Base-by-base conservation (phyloP, 352 stramenopile genomes). In the Globisporangium sylvaticum region DNA sequence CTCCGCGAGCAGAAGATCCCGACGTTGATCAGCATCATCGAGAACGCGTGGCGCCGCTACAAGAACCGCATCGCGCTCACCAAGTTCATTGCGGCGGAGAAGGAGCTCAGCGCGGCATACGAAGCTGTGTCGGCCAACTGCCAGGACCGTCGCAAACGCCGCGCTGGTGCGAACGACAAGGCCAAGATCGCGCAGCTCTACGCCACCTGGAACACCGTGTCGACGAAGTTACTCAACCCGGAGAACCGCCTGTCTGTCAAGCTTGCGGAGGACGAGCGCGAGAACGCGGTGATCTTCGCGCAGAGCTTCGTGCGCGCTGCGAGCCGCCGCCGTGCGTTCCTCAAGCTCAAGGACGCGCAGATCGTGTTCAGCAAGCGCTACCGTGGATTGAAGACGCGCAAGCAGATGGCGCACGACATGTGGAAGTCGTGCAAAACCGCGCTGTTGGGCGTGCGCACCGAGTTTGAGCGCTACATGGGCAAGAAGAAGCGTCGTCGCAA, bases 401-500 rank as follows among this genome's bases (percentile, higher is more conserved):
- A 90, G 72, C 72, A 91, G 64, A 78, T 94, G 56, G 73, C 81
- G 10, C 74, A 70, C 22, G 76, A 88, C 31, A 79, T 90, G 77
- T 91, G 81, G 82, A 72, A 68, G 55, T 85, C 80, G 53, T 93
- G 84, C 74, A 89, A 89, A 68, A 72, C 87, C 48, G 87, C 81
- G 27, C 70, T 93, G 48, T 70, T 95, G 22, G 87, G 87, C 27
- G 83, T 95, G 52, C 84, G 87, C 39, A 92, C 84, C 7, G 87
- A 93, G 63, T 95, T 95, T 55, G 87, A 95, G 77, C 83, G 84
- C 24, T 95, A 89, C 68, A 66, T 91, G 42, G 83, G 84, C 66
- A 85, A 93, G 80, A 95, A 95, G 74, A 93, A 93, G 76, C 87
- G 87, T 62, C 84, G 87, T 58, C 84, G 87, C 63, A 78, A 93